A percentile compares a stretch with the other conserved stretches of the same genome.
phyloP scores from a whole-genome alignment of 331 rosid genomes.

The Quercus tomentella region DNA sequence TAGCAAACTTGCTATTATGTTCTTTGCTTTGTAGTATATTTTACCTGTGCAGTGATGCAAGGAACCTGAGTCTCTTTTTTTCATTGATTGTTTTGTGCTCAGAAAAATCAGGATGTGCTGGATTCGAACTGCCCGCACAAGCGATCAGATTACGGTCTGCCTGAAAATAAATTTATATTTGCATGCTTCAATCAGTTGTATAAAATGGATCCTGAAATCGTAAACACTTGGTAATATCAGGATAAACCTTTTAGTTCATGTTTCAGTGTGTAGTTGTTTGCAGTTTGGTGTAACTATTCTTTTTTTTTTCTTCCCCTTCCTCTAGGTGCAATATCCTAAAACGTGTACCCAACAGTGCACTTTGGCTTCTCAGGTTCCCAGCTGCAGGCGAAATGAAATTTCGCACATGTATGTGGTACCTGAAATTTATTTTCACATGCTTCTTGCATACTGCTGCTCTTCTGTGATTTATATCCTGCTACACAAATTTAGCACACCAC shows the following conservation, averaged over 20 bases:
- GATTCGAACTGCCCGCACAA: conserved; percentile 75
- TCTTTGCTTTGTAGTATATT: too few relatives aligned
- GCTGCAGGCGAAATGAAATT: conserved; percentile 89
- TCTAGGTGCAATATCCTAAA: conserved; percentile 95
- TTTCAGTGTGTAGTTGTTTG: too few relatives aligned
- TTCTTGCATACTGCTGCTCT: not conserved
- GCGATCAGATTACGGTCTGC: conserved; percentile 88
- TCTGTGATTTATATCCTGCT: too few relatives aligned
- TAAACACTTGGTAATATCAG: conserved; percentile 68
- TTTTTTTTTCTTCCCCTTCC: not conserved
- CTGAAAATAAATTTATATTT: conserved; percentile 89
- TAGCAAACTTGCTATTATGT: too few relatives aligned
- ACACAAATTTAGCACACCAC: too few relatives aligned
- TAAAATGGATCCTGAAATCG: conserved; percentile 99
- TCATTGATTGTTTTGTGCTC: too few relatives aligned
- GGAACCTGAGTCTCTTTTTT: too few relatives aligned
- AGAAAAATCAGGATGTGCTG: conserved; percentile 90
- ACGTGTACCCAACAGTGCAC: conserved; percentile 92
- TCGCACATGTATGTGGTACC: conserved; percentile 59
- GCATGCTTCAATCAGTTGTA: conserved; percentile 97
- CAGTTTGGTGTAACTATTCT: conserved; percentile 5
- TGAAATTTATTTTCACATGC: not conserved
- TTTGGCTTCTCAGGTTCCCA: conserved; percentile 98
- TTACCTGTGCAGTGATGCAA: too few relatives aligned
- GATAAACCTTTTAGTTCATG: too few relatives aligned